Evolutionary conservation across 1,284 basidiomycete genomes (phyloP), one percentile per base, ranked within the genome.

Genomic region (Waitea zeae): DNA sequence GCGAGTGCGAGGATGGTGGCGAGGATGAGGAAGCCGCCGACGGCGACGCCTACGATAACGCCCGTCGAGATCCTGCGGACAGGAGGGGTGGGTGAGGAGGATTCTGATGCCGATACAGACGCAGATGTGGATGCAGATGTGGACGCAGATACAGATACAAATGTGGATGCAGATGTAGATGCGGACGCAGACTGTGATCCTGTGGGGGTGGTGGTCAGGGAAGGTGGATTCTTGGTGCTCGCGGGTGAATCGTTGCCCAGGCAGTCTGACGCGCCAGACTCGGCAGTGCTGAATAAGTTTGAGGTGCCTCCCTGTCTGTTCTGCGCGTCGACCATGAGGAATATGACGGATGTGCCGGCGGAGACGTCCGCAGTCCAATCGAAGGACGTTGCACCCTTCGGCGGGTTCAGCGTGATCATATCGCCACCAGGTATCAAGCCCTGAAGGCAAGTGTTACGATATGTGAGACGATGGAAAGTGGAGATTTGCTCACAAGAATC

Each of bases 341-440:
- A 80, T 7, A 80, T 40, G 31, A 82, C 47, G 3, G 57, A 57
- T 1, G 72, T 80, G 3, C 71, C 72, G 11, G 63, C 58, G n/a
- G 57, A 56, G 11, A 75, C 60, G 50, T 75, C 57, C 5, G 64
- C 61, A 12, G 41, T 52, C 80, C 81, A 84, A 11, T 57, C 47
- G 42, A 59, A 80, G 2, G 52, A 57, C 2, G 53, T 44, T 1
- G 60, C 43, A 2, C 61, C 61, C 2, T 35, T 36, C 1, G 66
- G 59, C 24, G 72, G 61, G 13, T 54, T 43, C 12, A 81, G 40
- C n/a, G 56, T 37, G 40, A 73, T 54, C 5, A 58, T 44, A 14
- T 59, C 52, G 11, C 80, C 80, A 12, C 65, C 65, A 11, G 79
- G 79, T 37, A 84, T 65, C 14, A 79, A 44, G 17, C 63, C 77